Evolutionary conservation across 164 flowering plant genomes (phyloP).

Genomic region (Paratinospora sagittata): DNA sequence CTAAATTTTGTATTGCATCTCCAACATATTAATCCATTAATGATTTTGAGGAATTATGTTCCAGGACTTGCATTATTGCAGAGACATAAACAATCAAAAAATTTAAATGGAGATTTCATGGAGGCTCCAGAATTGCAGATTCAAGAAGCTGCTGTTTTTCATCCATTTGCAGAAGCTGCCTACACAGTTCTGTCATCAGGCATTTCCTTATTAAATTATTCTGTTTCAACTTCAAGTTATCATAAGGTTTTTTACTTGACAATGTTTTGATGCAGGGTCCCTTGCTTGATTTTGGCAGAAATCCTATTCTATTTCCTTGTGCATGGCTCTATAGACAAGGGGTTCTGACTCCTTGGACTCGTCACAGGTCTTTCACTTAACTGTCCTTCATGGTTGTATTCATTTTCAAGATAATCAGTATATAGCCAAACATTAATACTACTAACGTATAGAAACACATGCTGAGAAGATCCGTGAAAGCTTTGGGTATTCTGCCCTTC

Average conservation of each 20-base stretch:
- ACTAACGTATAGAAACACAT: too few species aligned
- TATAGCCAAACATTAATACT: too few species aligned
- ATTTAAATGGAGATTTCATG: constrained; percentile 27
- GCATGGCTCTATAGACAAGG: constrained; percentile 86
- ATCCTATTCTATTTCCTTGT: constrained; percentile 69
- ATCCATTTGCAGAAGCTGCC: constrained; percentile 91
- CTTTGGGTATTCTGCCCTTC: too few species aligned
- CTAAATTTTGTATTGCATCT: background rate
- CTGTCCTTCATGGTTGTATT: background rate
- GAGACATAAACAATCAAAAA: constrained; percentile 26
- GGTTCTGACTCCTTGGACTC: constrained; percentile 64
- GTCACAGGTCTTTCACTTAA: constrained; percentile 45
- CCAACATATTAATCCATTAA: background rate
- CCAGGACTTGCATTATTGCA: constrained; percentile 76
- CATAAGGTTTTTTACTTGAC: constrained; percentile 7
- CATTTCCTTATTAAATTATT: constrained; percentile 2
- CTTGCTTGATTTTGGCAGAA: constrained; percentile 83
- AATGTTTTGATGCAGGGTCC: constrained; percentile 56
- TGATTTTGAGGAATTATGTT: background rate
- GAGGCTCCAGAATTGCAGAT: constrained; percentile 59
- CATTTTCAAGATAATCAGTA: background rate
- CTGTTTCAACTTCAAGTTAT: background rate
- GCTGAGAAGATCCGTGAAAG: too few species aligned
- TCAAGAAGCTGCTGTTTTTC: constrained; percentile 48
- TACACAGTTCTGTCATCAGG: constrained; percentile 50